Conservation (phyloP, 345 rosid genomes). For the Eucalyptus rudis region DNA sequence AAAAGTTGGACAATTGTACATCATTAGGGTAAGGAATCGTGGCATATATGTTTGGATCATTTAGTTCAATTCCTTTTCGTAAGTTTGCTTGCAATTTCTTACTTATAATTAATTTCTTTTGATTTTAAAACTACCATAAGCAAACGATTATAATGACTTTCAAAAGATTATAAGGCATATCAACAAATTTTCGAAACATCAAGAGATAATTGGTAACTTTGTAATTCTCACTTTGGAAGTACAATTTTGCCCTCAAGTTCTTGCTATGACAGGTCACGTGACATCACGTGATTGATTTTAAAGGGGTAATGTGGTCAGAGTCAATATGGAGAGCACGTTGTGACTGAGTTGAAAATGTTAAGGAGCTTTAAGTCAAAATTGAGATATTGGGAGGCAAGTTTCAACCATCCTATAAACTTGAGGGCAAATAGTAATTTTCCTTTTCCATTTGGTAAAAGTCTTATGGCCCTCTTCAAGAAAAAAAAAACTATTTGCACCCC, state of each 20-base stretch:
- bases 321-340: background rate
- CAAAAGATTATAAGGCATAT: background rate
- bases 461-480: background rate
- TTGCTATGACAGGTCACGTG: background rate
- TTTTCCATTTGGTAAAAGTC: background rate
- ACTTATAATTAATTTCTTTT: background rate
- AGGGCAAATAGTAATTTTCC: background rate
- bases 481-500: background rate
- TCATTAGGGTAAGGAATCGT: fast-evolving
- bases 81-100: background rate
- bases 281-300: background rate
- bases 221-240: background rate
- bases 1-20: background rate
- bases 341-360: background rate
- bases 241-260: background rate
- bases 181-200: no score
- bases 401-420: background rate
- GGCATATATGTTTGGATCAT: background rate
- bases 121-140: background rate
- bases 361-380: background rate
- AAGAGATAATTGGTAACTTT: background rate
- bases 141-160: background rate
- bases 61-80: background rate
- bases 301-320: background rate
- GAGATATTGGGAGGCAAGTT: background rate